phyloP scores from a whole-genome alignment of 208 protist species.

The Herpetomonas samuelpessoai region DNA sequence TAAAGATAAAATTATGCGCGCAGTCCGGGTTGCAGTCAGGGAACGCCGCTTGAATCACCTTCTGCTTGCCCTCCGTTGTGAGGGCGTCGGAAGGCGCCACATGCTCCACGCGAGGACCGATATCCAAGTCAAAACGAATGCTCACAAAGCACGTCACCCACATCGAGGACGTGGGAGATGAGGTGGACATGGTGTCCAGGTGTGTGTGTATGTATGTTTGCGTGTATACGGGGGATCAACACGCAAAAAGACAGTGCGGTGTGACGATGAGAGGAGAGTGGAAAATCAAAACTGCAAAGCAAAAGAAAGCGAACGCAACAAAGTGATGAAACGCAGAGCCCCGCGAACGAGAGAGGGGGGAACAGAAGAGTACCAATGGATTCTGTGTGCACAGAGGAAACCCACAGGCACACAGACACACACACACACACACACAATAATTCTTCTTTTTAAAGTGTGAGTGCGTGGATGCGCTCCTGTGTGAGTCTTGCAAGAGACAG shows the following conservation, averaged over 20 bases:
- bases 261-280: constrained; percentile 1
- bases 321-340: background rate
- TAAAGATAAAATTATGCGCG: constrained; percentile 86
- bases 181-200: no score
- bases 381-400: no score
- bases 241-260: no score
- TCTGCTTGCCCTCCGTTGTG: constrained; percentile 41
- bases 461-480: no score
- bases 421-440: no score
- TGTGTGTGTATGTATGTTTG: no score
- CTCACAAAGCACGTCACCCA: constrained; percentile 82
- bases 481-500: no score
- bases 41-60: constrained; percentile 60
- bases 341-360: no score
- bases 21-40: constrained; percentile 84
- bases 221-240: no score
- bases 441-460: no score
- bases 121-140: constrained; percentile 86
- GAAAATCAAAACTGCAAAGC: background rate
- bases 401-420: no score
- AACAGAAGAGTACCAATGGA: no score
- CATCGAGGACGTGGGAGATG: constrained; percentile 24
- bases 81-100: constrained; percentile 55
- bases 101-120: constrained; percentile 75
- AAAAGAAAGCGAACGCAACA: background rate